Evolutionary conservation across 2,329 filamentous ascomycete genomes (phyloP), one percentile per base, ranked within the genome.

Genomic region (Fusarium concolor): DNA sequence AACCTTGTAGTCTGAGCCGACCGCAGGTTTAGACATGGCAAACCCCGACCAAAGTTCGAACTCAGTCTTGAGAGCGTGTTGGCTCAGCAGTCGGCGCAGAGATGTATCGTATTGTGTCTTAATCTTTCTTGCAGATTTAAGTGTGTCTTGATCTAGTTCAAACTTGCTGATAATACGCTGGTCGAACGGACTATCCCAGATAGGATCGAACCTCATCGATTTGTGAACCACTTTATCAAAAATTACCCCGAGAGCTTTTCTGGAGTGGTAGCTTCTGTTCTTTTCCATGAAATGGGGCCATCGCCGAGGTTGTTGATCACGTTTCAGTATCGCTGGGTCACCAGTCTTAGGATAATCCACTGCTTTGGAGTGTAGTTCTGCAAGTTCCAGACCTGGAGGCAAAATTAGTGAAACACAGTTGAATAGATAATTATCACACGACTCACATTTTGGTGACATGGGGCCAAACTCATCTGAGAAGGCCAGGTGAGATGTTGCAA

Each of bases 331-430:
- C 0, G 94, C 95, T 0, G 92, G 87, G 11, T 90, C 85, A 0
- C 96, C 96, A 2, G 93, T 95, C 80, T 99, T 99, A 43, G 92
- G 90, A 75, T 96, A 99, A 77, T 99, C 96, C 1, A 99, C 96
- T 0, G 96, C 95, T 71, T 90, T 89, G 0, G 96, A 98, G 76
- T 99, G 96, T 4, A 98, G 81, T 10, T 86, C 82, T 4, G 95
- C 94, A 6, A 98, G 83, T 50, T 89, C 81, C 1, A 96, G 79
- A 71, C 87, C 87, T 89, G 45, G 3, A 38, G 28, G 5, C 6
- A 15, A 20, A n/a, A 26, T 71, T 52, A 64, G 38, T 18, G 18
- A 41, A 53, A 29, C 2, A 24, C 2, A 42, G 14, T 37, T 10
- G 26, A 20, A 18, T 12, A 59, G 31, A 51, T 11, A 29, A 44